Evolutionary conservation across 2,329 filamentous ascomycete species (phyloP), one percentile per base, ranked within the genome.

Genomic region (Venturia effusa): DNA sequence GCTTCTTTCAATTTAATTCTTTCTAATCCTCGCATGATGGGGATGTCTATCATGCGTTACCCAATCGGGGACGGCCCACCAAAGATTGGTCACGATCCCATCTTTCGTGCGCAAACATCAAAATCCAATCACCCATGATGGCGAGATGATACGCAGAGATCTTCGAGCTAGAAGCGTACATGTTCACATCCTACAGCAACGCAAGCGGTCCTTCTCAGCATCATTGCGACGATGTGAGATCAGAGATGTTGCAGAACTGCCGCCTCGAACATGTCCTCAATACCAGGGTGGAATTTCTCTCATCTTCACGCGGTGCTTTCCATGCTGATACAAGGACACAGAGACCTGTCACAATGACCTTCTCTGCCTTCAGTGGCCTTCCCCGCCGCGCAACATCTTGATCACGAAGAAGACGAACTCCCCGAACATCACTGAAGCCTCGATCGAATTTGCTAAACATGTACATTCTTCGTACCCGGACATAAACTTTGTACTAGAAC

Each of bases 401-500:
- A 75, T 90, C 64, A 82, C 88, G 57, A 86, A 87, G 73, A 90
- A 90, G 72, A 80, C 85, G 67, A 78, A 81, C 67, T 82, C 83
- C 2, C 76, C 79, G 2, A 74, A 75, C 34, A 82, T 86, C 61
- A 84, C 81, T 34, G 73, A 78, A 17, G 82, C 83, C 2, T 73
- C 87, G 43, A 71, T 85, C 65, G 83, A 85, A 69, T 85, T 85
- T 70, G 79, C 79, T 54, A 79, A 80, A 71, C 89, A 97, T 74
- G 83, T 97, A 65, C 84, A 86, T 68, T 81, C 80, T 66, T 90
- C 90, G 65, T 97, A 97, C 74, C 88, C 91, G 0, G 84, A 84
- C 62, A 84, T 92, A 67, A 88, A 90, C 70, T 81, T 97, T 60
- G 84, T 97, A 13, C 86, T 97, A 68, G 94, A 97, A 75, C 86